These are phyloP conservation scores for Pyrenophora graminea DNA, from an alignment of 2,329 filamentous ascomycete genomes.

Conservation along the genomic window DNA sequence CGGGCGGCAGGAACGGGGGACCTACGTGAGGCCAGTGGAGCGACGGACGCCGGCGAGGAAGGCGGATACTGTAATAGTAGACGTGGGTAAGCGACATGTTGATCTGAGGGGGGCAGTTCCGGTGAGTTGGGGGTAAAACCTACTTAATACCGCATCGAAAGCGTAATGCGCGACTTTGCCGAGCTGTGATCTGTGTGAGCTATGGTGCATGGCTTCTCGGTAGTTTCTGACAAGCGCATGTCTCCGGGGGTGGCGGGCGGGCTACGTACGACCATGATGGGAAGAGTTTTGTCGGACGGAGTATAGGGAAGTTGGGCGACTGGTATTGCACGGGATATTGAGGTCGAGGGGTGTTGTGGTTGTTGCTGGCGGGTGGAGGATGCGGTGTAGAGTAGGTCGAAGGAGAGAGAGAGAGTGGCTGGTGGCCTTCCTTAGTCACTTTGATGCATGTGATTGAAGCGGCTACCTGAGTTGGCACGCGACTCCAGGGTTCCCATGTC, in stretches of 20 bases:
- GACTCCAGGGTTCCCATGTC: conserved; percentile 10
- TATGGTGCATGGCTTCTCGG: conserved; percentile 24
- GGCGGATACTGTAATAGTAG: conserved; percentile 71
- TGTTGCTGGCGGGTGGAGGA: conserved; percentile 15
- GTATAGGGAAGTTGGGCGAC: conserved; percentile 10
- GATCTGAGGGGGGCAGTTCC: conserved; percentile 2
- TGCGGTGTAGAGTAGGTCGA: conserved; percentile 24
- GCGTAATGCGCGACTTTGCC: conserved; percentile 92
- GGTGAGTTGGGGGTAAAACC: conserved; percentile 36
- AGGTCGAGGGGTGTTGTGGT: conserved; percentile 11
- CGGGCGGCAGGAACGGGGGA: conserved; percentile 11
- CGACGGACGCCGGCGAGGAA: conserved; percentile 97
- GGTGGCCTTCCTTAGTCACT: conserved; percentile 25
- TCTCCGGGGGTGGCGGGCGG: conserved; percentile 1
- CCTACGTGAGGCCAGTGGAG: conserved; percentile 96
- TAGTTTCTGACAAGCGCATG: conserved; percentile 12
- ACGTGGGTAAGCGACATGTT: conserved; percentile 18
- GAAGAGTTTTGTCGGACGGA: conserved; percentile 6
- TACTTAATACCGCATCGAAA: conserved; percentile 92
- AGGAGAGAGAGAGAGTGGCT: conserved; percentile 24
- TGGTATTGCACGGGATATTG: background rate
- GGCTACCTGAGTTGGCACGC: conserved; percentile 16
- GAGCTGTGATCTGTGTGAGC: conserved; percentile 76
- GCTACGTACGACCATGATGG: conserved; percentile 47
- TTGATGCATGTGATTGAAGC: conserved; percentile 28